These are phyloP conservation scores for Colletotrichum magnum DNA, from an alignment of 2,329 filamentous ascomycete species.

Conservation along the genomic window DNA sequence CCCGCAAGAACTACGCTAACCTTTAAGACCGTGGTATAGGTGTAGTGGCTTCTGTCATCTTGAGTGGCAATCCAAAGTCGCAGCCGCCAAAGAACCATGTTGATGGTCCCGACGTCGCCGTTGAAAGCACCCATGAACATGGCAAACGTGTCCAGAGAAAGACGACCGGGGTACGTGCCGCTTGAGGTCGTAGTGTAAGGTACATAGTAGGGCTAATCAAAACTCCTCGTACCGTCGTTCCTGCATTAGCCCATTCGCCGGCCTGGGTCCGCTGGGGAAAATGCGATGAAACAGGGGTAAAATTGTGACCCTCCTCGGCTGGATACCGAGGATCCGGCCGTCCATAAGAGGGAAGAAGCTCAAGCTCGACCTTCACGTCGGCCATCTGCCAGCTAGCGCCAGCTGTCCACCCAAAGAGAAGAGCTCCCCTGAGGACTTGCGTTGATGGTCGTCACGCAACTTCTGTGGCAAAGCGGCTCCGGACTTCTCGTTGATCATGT, in stretches of 20 bases:
- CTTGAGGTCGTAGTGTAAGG: neutral
- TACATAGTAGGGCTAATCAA: conserved; percentile 22
- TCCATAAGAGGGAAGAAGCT: conserved; percentile 28
- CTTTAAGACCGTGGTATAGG: too few species aligned
- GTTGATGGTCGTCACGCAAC: too few species aligned
- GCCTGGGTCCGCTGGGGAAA: conserved; percentile 37
- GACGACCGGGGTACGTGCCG: conserved; percentile 14
- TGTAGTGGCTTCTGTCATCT: neutral
- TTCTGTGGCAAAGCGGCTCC: neutral
- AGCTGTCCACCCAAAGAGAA: neutral
- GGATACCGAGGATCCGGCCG: conserved; percentile 38
- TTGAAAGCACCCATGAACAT: conserved; percentile 26
- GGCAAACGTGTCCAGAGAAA: conserved; percentile 35
- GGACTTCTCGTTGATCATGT: neutral
- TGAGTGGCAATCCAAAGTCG: neutral
- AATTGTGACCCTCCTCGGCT: conserved; percentile 41
- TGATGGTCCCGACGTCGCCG: neutral
- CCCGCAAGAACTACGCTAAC: too few species aligned
- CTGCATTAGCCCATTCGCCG: conserved; percentile 39
- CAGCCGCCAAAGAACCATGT: neutral
- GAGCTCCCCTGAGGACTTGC: too few species aligned
- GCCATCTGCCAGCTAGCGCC: neutral
- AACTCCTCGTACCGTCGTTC: conserved; percentile 38
- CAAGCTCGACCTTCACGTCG: conserved; percentile 20
- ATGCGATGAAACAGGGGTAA: conserved; percentile 42